A percentile compares a stretch with the other conserved stretches of the same genome.
Evolutionary conservation across 2,329 filamentous ascomycete genomes (phyloP).

Genomic region (Claviceps citrina): DNA sequence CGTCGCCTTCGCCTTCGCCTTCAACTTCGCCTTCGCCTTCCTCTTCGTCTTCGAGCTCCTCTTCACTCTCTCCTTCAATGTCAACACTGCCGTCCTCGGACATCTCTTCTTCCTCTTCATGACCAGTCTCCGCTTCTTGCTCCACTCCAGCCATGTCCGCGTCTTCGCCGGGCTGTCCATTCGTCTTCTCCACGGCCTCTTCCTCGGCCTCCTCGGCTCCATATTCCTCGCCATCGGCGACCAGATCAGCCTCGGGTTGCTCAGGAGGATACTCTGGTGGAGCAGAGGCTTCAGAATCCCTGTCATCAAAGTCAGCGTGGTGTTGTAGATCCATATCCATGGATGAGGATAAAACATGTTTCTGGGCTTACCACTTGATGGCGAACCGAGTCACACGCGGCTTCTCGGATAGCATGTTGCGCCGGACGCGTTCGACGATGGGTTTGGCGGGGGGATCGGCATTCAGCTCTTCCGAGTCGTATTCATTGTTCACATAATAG

Average conservation of each 20-base stretch:
- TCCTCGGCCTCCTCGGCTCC: constrained; percentile 78
- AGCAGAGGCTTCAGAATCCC: constrained; percentile 95
- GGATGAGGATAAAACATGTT: background rate
- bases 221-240: constrained; percentile 75
- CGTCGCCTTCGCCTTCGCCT: constrained; percentile 18
- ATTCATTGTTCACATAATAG: constrained; percentile 99
- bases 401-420: constrained; percentile 93
- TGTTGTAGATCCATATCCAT: too few species aligned
- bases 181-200: constrained; percentile 42
- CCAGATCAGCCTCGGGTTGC: constrained; percentile 84
- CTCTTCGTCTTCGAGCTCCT: constrained; percentile 54
- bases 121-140: constrained; percentile 21
- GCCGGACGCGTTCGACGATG: constrained; percentile 76
- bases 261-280: constrained; percentile 93
- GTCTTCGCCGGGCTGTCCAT: constrained; percentile 38
- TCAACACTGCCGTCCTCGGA: constrained; percentile 67
- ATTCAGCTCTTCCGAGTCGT: constrained; percentile 78
- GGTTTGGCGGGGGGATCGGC: constrained; percentile 85
- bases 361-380: constrained; percentile 77
- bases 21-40: constrained; percentile 19
- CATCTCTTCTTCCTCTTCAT: constrained; percentile 46
- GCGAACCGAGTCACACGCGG: constrained; percentile 92
- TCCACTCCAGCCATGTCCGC: constrained; percentile 63
- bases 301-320: constrained; percentile 21
- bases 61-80: constrained; percentile 61